Base-by-base conservation (phyloP, 257 asterid genomes). In the Solanum pinnatisectum region DNA sequence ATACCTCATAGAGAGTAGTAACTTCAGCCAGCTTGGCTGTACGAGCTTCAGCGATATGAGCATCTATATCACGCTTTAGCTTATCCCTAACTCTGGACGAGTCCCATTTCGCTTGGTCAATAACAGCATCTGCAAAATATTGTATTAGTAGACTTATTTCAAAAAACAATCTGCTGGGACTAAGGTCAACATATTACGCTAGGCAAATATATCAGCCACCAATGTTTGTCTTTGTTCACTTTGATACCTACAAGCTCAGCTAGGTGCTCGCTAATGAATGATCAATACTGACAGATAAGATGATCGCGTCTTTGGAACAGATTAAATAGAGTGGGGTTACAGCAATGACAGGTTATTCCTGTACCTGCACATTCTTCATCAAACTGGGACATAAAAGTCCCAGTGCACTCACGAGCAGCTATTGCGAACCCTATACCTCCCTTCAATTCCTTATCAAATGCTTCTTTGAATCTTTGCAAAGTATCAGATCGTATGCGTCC, bases 101-200 rank as follows among this genome's bases (percentile, higher is more conserved):
- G 91, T 98, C 98, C 99, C 98, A 98, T 60, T 93, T 94, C 42
- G 98, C 98, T 91, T 93, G 99, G 78, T 91, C 94, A 89, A 98
- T 91, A 59, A 91, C 90, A 76, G 93, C 98, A 87, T 96, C 99
- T 96, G 90, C 71, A 74, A 76, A 83, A 16, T 46, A 73, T 81
- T 73, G 78, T 56, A 79, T 91, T 22, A 82, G 71, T 32, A 32
- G 35, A 32, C 86, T 27, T 18, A 4, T 82, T 81, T 82, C 71
- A 49, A 32, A 46, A 1, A 20, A 4, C 71, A 82, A 20, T 49
- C 44, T 44, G 12, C 20, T 49, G 39, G 18, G 71, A 49, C 44
- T 46, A 82, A 79, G 86, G 5, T 49, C 86, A 32, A 82, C 2
- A 81, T 49, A 30, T 44, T 49, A 20, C 42, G 2, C 70, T 82